A percentile compares a stretch with the other conserved stretches of the same genome.
These are phyloP conservation scores for Pseudoperonospora humuli DNA, from an alignment of 352 stramenopile genomes.

Conservation along the genomic window DNA sequence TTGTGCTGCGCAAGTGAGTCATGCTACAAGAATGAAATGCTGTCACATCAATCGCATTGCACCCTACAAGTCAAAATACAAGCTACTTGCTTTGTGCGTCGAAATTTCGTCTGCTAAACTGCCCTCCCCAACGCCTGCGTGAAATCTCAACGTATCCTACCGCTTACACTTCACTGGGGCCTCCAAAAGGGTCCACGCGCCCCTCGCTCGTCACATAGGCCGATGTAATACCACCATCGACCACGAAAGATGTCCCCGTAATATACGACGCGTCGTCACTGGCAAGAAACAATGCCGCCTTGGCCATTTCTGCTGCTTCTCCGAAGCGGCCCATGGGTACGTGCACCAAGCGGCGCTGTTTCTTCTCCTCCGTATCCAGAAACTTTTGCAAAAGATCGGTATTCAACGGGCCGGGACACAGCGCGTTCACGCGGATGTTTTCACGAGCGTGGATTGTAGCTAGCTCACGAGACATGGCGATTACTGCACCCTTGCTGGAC, in stretches of 20 bases:
- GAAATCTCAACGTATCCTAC: background rate
- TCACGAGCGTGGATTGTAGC: slow-evolving; percentile 80
- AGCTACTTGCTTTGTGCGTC: slow-evolving; percentile 9
- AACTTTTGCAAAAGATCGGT: slow-evolving; percentile 86
- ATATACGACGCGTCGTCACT: slow-evolving; percentile 83
- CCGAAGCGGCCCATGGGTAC: slow-evolving; percentile 85
- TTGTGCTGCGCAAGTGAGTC: no score
- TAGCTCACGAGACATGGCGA: slow-evolving; percentile 81
- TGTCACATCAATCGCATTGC: no score
- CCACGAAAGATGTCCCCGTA: slow-evolving; percentile 79
- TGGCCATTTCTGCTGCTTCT: slow-evolving; percentile 82
- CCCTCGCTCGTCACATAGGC: slow-evolving; percentile 80
- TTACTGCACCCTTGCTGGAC: slow-evolving; percentile 81
- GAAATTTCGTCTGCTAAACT: slow-evolving; percentile 7
- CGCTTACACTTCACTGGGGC: slow-evolving; percentile 62
- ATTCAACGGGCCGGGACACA: slow-evolving; percentile 81
- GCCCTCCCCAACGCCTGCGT: slow-evolving; percentile 7
- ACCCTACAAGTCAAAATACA: slow-evolving; percentile 3
- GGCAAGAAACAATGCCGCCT: slow-evolving; percentile 80
- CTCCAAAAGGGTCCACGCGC: slow-evolving; percentile 73
- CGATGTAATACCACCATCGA: slow-evolving; percentile 84
- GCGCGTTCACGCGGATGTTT: slow-evolving; percentile 84
- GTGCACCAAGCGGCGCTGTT: slow-evolving; percentile 79
- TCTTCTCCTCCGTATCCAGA: slow-evolving; percentile 75
- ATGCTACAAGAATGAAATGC: no score